phyloP scores from a whole-genome alignment of 305 asterid species.

The Salvia sclarea region DNA sequence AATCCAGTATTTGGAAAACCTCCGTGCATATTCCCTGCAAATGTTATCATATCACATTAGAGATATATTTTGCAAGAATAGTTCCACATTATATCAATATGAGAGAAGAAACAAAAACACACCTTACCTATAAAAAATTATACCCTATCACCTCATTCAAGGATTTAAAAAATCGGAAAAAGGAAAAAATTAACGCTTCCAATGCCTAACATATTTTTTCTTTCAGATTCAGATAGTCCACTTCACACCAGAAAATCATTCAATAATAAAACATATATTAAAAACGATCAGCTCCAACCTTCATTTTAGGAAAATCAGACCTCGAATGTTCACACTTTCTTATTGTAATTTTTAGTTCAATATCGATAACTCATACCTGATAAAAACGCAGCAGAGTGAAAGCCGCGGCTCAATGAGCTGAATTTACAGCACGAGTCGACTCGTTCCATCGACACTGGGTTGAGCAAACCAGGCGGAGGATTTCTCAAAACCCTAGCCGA shows the following conservation, averaged over 20 bases:
- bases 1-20: conserved; percentile 30
- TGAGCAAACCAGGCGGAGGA: conserved; percentile 33
- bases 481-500: conserved; percentile 44
- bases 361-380: conserved; percentile 29
- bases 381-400: conserved; percentile 32
- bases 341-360: too few species aligned
- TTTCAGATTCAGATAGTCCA: not conserved
- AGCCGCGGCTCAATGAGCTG: conserved; percentile 40
- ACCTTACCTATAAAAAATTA: not conserved
- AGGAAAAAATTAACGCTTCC: not conserved
- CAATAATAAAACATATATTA: not conserved
- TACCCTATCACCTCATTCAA: not conserved
- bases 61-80: not conserved
- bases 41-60: conserved; percentile 19
- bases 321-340: not conserved
- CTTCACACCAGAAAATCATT: not conserved
- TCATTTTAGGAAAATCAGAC: not conserved
- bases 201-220: not conserved
- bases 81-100: not conserved
- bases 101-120: not conserved
- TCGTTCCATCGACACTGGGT: conserved; percentile 33
- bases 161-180: not conserved
- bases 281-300: not conserved
- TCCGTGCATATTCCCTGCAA: conserved; percentile 43
- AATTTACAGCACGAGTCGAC: conserved; percentile 23